Conservation (phyloP, 768 basidiomycete species). For the Amanita rubescens region DNA sequence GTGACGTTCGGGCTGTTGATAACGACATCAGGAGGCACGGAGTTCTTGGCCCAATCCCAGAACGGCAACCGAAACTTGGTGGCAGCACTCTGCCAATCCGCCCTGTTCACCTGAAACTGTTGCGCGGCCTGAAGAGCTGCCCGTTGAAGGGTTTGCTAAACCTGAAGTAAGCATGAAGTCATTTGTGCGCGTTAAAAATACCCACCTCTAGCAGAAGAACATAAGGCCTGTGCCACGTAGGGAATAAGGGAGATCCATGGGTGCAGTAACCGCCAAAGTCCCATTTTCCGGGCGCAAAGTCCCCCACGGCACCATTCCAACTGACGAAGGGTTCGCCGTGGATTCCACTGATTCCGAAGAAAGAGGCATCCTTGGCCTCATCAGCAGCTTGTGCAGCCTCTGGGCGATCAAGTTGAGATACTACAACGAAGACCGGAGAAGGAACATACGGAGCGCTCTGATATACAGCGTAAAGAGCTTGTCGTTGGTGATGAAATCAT, state of each 20-base stretch:
- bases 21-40: constrained; percentile 31
- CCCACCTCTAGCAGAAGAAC: constrained; percentile 42
- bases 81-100: constrained; percentile 27
- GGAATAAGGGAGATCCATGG: constrained; percentile 47
- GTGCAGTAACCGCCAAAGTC: constrained; percentile 45
- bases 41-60: constrained; percentile 44
- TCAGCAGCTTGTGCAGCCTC: constrained; percentile 22
- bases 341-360: constrained; percentile 41
- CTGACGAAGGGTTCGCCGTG: constrained; percentile 41
- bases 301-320: constrained; percentile 34
- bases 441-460: constrained; percentile 36
- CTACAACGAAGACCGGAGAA: not conserved
- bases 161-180: not conserved
- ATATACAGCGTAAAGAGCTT: constrained; percentile 45
- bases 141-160: constrained; percentile 40
- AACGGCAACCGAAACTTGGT: constrained; percentile 32
- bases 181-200: not conserved
- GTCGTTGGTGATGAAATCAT: constrained; percentile 32
- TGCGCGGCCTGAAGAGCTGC: constrained; percentile 34
- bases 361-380: constrained; percentile 28
- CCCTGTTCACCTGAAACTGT: constrained; percentile 27
- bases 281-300: constrained; percentile 14
- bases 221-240: constrained; percentile 51
- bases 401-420: constrained; percentile 9
- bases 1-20: constrained; percentile 20